A percentile compares a stretch with the other conserved stretches of the same genome.
These are phyloP conservation scores for Triglochin maritima DNA, from an alignment of 106 monocot genomes.

Conservation along the genomic window DNA sequence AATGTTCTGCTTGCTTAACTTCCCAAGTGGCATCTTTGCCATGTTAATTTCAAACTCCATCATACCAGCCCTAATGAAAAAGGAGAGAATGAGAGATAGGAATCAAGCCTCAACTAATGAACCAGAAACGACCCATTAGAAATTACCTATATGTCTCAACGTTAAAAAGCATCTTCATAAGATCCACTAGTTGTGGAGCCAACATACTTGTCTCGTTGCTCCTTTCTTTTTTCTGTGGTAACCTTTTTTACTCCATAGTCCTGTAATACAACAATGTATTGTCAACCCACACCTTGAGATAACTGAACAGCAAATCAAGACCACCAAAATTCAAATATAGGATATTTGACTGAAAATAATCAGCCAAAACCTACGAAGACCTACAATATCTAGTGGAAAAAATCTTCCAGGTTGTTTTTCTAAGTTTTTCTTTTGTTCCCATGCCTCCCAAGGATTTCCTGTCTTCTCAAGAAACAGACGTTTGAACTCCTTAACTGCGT, in stretches of 20 bases:
- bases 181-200: constrained; percentile 42
- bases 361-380: background rate
- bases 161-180: constrained; percentile 98
- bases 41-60: constrained; percentile 94
- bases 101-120: background rate
- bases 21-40: constrained; percentile 98
- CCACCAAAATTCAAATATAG: background rate
- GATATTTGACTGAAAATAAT: background rate
- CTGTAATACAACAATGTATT: constrained; percentile 19
- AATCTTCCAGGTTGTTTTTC: constrained; percentile 83
- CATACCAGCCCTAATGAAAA: constrained; percentile 67
- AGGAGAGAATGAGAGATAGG: constrained; percentile 3
- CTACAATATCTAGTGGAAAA: constrained; percentile 88
- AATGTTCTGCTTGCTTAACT: constrained; percentile 89
- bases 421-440: constrained; percentile 71
- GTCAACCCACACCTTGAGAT: constrained; percentile 1
- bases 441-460: constrained; percentile 88
- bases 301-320: background rate
- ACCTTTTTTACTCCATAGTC: constrained; percentile 89
- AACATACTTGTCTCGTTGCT: constrained; percentile 38
- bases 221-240: constrained; percentile 46
- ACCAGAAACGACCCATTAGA: background rate
- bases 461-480: constrained; percentile 97
- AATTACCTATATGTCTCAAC: constrained; percentile 90
- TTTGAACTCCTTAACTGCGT: constrained; percentile 74